These are phyloP conservation scores for Vigna mungo DNA, from an alignment of 306 rosid genomes.

Conservation along the genomic window DNA sequence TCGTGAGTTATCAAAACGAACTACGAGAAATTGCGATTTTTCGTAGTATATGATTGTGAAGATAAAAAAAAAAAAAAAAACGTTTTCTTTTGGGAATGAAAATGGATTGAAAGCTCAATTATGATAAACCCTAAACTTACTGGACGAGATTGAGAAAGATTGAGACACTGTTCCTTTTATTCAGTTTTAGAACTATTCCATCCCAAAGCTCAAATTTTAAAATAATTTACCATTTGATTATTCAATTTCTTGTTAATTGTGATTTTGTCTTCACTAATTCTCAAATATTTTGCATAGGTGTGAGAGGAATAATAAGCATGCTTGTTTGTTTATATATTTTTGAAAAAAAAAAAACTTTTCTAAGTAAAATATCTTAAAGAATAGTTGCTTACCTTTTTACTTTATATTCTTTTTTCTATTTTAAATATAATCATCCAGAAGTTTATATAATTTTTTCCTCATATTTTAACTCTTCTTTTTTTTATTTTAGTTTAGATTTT, in stretches of 20 bases:
- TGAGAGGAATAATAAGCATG: neutral
- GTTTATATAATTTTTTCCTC: no score
- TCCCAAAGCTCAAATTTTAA: neutral
- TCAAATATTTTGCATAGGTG: neutral
- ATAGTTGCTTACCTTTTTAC: no score
- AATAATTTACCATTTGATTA: neutral
- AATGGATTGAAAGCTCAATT: neutral
- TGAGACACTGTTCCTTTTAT: neutral
- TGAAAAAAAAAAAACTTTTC: no score
- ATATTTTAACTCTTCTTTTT: no score
- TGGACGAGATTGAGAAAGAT: neutral
- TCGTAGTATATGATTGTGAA: neutral
- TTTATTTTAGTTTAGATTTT: no score
- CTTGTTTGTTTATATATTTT: no score
- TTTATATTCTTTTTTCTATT: no score
- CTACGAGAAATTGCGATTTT: conserved; percentile 19
- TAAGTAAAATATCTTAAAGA: no score
- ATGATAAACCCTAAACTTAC: conserved; percentile 30
- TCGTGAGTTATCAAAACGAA: neutral
- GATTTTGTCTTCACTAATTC: neutral
- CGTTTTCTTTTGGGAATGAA: neutral
- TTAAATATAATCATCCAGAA: no score
- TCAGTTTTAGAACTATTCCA: neutral
- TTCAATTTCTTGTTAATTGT: neutral
- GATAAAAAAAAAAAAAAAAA: neutral